Evolutionary conservation across 2,329 filamentous ascomycete genomes (phyloP), one percentile per base, ranked within the genome.

Genomic region (Elsinoe batatas): DNA sequence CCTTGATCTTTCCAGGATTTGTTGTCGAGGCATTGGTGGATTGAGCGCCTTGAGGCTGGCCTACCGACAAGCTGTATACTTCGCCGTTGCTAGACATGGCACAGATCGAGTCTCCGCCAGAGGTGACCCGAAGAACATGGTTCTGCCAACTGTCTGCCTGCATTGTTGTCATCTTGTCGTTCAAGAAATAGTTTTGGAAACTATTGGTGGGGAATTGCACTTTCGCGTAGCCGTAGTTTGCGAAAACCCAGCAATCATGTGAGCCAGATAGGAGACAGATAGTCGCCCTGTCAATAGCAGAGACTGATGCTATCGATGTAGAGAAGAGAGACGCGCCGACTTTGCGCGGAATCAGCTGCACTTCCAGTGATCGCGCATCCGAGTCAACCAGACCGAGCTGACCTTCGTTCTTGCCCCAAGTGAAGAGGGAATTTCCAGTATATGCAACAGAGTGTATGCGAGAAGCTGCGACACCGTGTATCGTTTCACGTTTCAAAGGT

Each of bases 321-420:
- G 77, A 80, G 64, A 93, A 87, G 1, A 95, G 76, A 0, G 90
- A 93, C 0, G 89, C 88, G 0, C 89, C 91, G 42, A 98, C 91
- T 65, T 87, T 91, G 46, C 93, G 82, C 20, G 93, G 93, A 0
- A 81, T 83, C 17, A 79, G 73, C 65, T 97, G 93, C n/a, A 85
- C 74, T 62, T 93, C 88, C 4, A 97, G 78, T 0, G 90, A 96
- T 44, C 91, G 83, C 22, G 93, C 94, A 70, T 97, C 91, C 0
- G 93, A 91, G 68, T 96, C 93, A 73, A 96, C 90, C 54, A 98
- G 78, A 4, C 90, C 93, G 46, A 98, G 79, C 68, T 98, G 93
- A 1, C 93, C 93, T 62, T 90, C 83, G 64, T 97, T 98, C 64
- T 93, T 94, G 18, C 93, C 93, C 78, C 95, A 98, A 1, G 89